Percentiles rank a stretch among this genome's conserved stretches.
Evolutionary conservation across 495 filamentous ascomycete species (phyloP).

Genomic region (Ascodesmis nigricans): DNA sequence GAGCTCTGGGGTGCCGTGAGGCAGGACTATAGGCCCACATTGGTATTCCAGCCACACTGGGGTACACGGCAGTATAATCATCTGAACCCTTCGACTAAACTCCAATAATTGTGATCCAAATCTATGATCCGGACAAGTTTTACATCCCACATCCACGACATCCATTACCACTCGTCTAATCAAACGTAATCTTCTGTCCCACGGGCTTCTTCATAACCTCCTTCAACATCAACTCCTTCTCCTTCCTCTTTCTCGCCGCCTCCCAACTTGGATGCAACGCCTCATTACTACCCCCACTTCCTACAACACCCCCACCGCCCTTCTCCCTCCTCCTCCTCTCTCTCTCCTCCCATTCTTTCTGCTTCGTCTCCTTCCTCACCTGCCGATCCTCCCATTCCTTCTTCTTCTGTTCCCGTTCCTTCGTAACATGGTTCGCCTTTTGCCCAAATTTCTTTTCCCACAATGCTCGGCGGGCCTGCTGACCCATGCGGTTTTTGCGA

Average conservation of each 20-base stretch:
- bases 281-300: too few relatives aligned
- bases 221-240: constrained; percentile 42
- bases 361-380: constrained; percentile 24
- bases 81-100: too few relatives aligned
- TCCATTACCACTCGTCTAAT: too few relatives aligned
- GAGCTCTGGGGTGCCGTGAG: too few relatives aligned
- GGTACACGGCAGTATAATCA: too few relatives aligned
- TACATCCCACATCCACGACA: too few relatives aligned
- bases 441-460: constrained; percentile 83
- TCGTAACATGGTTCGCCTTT: constrained; percentile 54
- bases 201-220: constrained; percentile 11
- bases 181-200: constrained; percentile 82
- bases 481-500: constrained; percentile 69
- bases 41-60: too few relatives aligned
- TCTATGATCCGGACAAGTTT: too few relatives aligned
- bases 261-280: constrained; percentile 87
- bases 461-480: constrained; percentile 60
- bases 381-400: constrained; percentile 24
- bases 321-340: constrained; percentile 31
- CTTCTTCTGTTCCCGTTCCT: constrained; percentile 22
- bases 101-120: too few relatives aligned
- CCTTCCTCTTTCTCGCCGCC: constrained; percentile 69
- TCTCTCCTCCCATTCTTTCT: constrained; percentile 23
- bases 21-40: too few relatives aligned
- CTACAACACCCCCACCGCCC: constrained; percentile 24